Conservation (phyloP, 108 stramenopile species). For the Pseudonitzschia multiseries region DNA sequence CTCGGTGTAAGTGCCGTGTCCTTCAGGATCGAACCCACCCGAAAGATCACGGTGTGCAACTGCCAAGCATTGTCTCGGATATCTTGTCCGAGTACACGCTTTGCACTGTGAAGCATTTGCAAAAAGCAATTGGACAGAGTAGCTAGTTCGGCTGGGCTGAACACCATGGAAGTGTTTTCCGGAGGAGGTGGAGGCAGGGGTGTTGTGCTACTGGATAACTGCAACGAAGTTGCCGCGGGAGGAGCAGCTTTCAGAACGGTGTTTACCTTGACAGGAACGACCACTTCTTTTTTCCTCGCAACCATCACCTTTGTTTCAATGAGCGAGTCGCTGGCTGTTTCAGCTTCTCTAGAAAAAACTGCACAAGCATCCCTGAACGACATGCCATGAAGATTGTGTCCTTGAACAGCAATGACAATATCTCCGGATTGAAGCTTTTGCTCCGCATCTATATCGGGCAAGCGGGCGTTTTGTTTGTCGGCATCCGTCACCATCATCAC, state of each 20-base stretch:
- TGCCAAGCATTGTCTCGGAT: slow-evolving; percentile 6
- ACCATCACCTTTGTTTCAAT: slow-evolving; percentile 26
- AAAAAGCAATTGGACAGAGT: slow-evolving; percentile 3
- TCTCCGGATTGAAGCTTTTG: slow-evolving; percentile 54
- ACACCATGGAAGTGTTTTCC: slow-evolving; percentile 11
- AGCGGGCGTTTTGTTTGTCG: slow-evolving; percentile 44
- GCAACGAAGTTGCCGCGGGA: background rate
- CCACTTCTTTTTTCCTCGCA: slow-evolving; percentile 33
- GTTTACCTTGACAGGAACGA: slow-evolving; percentile 5
- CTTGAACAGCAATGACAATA: slow-evolving; percentile 65
- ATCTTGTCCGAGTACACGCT: slow-evolving; percentile 13
- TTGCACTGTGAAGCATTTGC: background rate
- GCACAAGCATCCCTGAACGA: slow-evolving; percentile 57
- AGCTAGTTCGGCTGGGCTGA: slow-evolving; percentile 2
- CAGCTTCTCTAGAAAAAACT: slow-evolving; percentile 35
- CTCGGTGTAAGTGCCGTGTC: slow-evolving; percentile 3
- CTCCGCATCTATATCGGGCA: slow-evolving; percentile 3
- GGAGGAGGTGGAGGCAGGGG: background rate
- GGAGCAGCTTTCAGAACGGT: slow-evolving; percentile 13
- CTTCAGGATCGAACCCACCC: slow-evolving; percentile 1
- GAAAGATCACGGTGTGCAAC: background rate
- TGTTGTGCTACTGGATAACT: background rate
- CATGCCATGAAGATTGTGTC: slow-evolving; percentile 41
- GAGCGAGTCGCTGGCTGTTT: background rate
- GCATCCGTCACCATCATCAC: slow-evolving; percentile 62